These are phyloP conservation scores for Lachnellula subtilissima DNA, from an alignment of 2,329 filamentous ascomycete genomes.

Conservation along the genomic window DNA sequence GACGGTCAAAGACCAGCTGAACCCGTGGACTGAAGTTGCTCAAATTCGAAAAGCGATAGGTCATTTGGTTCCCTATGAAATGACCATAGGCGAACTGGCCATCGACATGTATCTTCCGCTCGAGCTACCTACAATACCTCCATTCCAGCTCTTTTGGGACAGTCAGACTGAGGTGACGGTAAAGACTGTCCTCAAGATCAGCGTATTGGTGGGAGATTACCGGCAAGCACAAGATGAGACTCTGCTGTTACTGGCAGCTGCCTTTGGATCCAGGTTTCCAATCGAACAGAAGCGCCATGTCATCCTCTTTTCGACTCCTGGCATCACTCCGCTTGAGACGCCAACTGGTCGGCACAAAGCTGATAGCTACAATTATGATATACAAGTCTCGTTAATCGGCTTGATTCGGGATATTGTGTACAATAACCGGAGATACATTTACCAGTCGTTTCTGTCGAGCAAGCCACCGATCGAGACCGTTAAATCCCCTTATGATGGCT, in stretches of 20 bases:
- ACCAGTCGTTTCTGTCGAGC: constrained; percentile 36
- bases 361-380: neutral
- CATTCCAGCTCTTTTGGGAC: constrained; percentile 29
- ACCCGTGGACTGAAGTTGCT: constrained; percentile 36
- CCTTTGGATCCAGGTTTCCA: constrained; percentile 20
- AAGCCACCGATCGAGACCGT: constrained; percentile 43
- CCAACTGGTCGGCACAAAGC: neutral
- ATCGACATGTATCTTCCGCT: constrained; percentile 20
- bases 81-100: constrained; percentile 33
- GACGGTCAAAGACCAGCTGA: constrained; percentile 29
- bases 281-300: constrained; percentile 15
- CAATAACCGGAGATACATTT: constrained; percentile 32
- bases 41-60: constrained; percentile 48
- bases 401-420: constrained; percentile 19
- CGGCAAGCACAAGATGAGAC: constrained; percentile 17
- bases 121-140: constrained; percentile 13
- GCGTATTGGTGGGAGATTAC: constrained; percentile 47
- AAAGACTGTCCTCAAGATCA: constrained; percentile 37
- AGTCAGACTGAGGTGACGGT: constrained; percentile 17
- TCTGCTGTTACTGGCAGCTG: constrained; percentile 17
- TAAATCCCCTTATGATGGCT: constrained; percentile 34
- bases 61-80: constrained; percentile 20
- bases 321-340: neutral
- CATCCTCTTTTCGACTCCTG: constrained; percentile 16
- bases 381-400: constrained; percentile 1